Base-by-base conservation (phyloP, 2,329 filamentous ascomycete genomes). In the Cytospora piceae region DNA sequence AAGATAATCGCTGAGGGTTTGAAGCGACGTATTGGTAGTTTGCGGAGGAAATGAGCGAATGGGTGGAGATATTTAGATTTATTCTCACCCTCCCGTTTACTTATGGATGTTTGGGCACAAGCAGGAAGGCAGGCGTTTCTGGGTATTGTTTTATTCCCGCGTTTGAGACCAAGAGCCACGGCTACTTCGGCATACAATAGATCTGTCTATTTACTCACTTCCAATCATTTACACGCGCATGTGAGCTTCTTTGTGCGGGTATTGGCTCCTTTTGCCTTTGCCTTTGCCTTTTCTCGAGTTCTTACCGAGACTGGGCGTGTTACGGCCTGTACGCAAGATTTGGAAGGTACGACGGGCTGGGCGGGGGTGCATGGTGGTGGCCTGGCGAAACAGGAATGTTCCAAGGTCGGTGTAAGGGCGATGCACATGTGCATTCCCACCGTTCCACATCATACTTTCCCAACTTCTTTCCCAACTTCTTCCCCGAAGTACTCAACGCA, bases 1-100 rank as follows among this genome's bases (percentile, higher is more conserved):
- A 80, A 79, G 65, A 75, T 76, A 34, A 61, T 86, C 9, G 76
- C 80, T 15, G 81, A 85, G 32, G 84, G 83, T 2, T 70, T 88
- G 52, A 86, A 82, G 77, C 77, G 79, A 52, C 79, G 84, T 20
- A 79, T 87, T 61, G 84, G 83, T 31, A 85, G 82, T 70, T 71
- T 87, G 61, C 78, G 82, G 55, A 77, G 78, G 61, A 83, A 79
- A 75, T 81, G 78, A 39, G 29, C 12, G 69, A 73, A 72, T 60
- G 51, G 61, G 29, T 27, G 24, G 12, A 20, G 17, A 5, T 5
- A 42, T 5, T 6, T 5, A 12, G 17, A 24, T 49, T 12, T 49
- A 49, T 14, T 11, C 24, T 12, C 12, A 24, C 11, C n/a, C n/a
- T 24, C n/a, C 5, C 24, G 46, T 49, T 14, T 24, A 9, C 27